These are phyloP conservation scores for Cruciata laevipes DNA, from an alignment of 257 asterid genomes.

Conservation along the genomic window DNA sequence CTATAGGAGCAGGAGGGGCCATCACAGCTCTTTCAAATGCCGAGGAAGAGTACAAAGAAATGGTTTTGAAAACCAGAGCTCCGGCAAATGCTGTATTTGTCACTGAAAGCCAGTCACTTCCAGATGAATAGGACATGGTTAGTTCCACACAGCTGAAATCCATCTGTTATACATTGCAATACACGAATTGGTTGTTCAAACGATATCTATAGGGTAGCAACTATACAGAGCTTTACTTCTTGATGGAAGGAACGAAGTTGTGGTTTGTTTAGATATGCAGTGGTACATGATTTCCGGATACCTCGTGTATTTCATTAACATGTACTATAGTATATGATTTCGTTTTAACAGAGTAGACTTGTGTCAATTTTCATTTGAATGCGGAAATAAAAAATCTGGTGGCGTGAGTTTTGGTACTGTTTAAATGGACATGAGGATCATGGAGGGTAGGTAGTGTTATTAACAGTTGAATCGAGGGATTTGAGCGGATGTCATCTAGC, in stretches of 20 bases:
- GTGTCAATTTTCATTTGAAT: too few species aligned
- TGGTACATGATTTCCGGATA: not conserved
- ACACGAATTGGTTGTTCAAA: not conserved
- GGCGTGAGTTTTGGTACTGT: too few species aligned
- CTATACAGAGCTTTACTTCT: not conserved
- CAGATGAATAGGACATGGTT: not conserved
- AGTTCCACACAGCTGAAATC: not conserved
- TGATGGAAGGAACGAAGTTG: not conserved
- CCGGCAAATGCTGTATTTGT: constrained; percentile 57
- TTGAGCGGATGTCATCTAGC: not conserved
- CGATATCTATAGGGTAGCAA: not conserved
- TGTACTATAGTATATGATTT: too few species aligned
- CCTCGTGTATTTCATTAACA: not conserved
- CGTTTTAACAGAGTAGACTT: not conserved
- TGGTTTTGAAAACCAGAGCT: constrained; percentile 84
- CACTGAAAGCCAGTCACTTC: constrained; percentile 16
- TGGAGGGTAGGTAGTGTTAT: not conserved
- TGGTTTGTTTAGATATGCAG: not conserved
- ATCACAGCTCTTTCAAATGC: constrained; percentile 81
- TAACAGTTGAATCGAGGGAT: too few species aligned
- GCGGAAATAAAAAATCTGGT: too few species aligned
- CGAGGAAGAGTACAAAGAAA: constrained; percentile 80
- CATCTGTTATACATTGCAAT: not conserved
- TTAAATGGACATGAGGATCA: too few species aligned
- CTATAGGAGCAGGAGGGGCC: constrained; percentile 95